Percentiles rank a stretch among this genome's conserved stretches.
These are phyloP conservation scores for Podila clonocystis DNA, from an alignment of 192 early-diverging fungal species.

Conservation along the genomic window DNA sequence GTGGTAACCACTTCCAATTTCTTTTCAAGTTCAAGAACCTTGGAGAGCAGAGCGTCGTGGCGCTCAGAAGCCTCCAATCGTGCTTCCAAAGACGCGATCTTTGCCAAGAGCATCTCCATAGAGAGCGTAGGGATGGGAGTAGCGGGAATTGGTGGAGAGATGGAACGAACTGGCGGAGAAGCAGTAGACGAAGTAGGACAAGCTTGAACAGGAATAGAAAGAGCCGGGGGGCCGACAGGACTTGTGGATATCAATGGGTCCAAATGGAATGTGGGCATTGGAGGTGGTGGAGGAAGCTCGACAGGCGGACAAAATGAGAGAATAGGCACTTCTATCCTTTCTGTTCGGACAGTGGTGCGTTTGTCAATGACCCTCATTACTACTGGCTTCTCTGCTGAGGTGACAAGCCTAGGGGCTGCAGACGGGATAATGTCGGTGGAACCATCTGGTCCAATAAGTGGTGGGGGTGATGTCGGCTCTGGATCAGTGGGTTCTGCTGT, in stretches of 20 bases:
- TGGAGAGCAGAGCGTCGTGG: constrained; percentile 13
- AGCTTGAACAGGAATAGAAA: not conserved
- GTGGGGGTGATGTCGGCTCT: not conserved
- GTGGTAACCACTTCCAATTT: not conserved
- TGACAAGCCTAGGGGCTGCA: constrained; percentile 7
- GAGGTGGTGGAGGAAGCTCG: constrained; percentile 4
- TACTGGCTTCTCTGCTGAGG: constrained; percentile 1
- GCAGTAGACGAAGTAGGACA: not conserved
- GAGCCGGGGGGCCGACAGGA: not conserved
- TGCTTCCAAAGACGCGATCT: constrained; percentile 18
- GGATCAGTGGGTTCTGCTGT: not conserved
- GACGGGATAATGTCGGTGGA: constrained; percentile 9
- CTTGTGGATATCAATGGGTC: constrained; percentile 2
- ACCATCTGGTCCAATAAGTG: constrained; percentile 7
- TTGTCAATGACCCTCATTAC: constrained; percentile 3
- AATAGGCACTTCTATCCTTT: constrained; percentile 2
- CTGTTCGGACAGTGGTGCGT: constrained; percentile 5
- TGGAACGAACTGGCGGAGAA: not conserved
- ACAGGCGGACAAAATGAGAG: constrained; percentile 2
- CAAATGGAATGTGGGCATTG: constrained; percentile 12
- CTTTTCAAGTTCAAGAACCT: constrained; percentile 20
- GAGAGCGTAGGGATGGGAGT: not conserved
- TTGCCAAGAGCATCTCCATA: constrained; percentile 12
- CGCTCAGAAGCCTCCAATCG: constrained; percentile 17
- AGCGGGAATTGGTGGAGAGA: not conserved